Conservation (phyloP, 2,329 filamentous ascomycete species). For the Moelleriella libera region DNA sequence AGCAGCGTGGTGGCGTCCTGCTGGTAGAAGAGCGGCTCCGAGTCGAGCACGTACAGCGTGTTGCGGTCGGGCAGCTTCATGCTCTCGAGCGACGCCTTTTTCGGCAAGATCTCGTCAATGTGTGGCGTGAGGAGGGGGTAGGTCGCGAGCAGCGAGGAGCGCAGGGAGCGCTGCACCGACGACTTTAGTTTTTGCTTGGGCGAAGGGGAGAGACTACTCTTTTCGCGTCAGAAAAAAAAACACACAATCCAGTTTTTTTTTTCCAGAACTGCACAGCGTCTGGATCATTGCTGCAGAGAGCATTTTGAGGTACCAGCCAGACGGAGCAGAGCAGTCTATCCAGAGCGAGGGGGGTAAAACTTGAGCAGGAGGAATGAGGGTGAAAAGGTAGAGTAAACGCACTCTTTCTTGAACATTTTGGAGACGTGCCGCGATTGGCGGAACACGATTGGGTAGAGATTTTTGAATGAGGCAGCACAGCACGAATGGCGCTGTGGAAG, state of each 20-base stretch:
- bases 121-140: slow-evolving; percentile 77
- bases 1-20: slow-evolving; percentile 48
- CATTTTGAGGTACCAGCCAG: background rate
- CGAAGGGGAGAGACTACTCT: slow-evolving; percentile 52
- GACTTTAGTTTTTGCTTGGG: slow-evolving; percentile 96
- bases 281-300: background rate
- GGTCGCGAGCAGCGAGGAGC: slow-evolving; percentile 65
- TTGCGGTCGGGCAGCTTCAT: slow-evolving; percentile 89
- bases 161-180: slow-evolving; percentile 77
- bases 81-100: slow-evolving; percentile 80
- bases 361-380: background rate
- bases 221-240: background rate
- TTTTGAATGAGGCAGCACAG: background rate
- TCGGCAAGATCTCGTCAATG: slow-evolving; percentile 90
- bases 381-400: slow-evolving; percentile 15
- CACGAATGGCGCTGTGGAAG: too few species aligned
- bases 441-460: background rate
- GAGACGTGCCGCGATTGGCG: slow-evolving; percentile 4
- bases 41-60: slow-evolving; percentile 72
- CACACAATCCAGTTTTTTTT: background rate
- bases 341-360: background rate
- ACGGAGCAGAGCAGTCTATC: background rate
- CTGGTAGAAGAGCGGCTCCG: slow-evolving; percentile 81
- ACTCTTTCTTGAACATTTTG: slow-evolving; percentile 93
- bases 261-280: background rate